These are phyloP conservation scores for Amaranthus palmeri DNA, from an alignment of 148 eudicot genomes.

Conservation along the genomic window DNA sequence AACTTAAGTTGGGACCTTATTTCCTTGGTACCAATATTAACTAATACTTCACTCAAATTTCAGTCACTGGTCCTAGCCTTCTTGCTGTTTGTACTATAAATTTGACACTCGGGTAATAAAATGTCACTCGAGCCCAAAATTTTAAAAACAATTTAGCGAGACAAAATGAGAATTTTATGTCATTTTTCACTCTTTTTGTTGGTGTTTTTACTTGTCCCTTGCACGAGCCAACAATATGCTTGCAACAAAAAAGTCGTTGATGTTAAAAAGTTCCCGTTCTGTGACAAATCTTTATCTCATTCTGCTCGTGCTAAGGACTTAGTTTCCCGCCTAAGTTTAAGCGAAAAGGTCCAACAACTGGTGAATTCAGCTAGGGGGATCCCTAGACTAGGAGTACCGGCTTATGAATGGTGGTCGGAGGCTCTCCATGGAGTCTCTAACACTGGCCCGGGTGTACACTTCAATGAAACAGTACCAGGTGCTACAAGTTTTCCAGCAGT, in stretches of 20 bases:
- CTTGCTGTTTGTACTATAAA: neutral
- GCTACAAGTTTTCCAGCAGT: constrained; percentile 63
- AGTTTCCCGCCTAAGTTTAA: constrained; percentile 37
- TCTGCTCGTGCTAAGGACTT: constrained; percentile 38
- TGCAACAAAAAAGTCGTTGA: constrained; percentile 25
- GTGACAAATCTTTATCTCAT: constrained; percentile 32
- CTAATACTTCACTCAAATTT: constrained; percentile 13
- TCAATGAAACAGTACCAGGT: constrained; percentile 35
- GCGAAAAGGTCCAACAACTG: constrained; percentile 40
- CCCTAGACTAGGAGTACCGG: constrained; percentile 41
- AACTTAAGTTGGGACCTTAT: neutral
- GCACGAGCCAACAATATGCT: constrained; percentile 26
- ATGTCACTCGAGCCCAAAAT: neutral
- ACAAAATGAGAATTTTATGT: neutral
- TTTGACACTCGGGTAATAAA: neutral
- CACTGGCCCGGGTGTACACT: constrained; percentile 31
- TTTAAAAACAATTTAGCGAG: too few relatives aligned
- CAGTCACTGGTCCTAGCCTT: constrained; percentile 2
- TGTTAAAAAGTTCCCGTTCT: constrained; percentile 27
- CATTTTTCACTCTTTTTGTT: constrained; percentile 17
- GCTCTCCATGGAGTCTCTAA: constrained; percentile 62
- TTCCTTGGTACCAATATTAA: neutral
- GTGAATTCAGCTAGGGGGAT: constrained; percentile 38
- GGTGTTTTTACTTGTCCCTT: constrained; percentile 19
- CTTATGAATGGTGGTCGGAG: constrained; percentile 70